A percentile compares a stretch with the other conserved stretches of the same genome.
These are phyloP conservation scores for Tulasnella sp. DNA, from an alignment of 768 basidiomycete genomes.

Conservation along the genomic window DNA sequence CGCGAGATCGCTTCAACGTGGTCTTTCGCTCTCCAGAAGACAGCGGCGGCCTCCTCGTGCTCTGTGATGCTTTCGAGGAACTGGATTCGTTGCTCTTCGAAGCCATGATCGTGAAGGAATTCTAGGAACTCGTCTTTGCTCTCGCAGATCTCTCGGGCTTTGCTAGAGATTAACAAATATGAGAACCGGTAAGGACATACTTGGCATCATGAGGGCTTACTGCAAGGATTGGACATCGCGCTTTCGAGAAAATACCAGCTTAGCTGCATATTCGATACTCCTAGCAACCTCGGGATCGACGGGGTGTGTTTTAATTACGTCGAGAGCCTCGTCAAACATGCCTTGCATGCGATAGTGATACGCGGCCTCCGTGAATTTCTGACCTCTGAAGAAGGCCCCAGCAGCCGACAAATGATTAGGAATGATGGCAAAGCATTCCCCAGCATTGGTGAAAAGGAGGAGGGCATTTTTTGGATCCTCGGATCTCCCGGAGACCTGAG, in stretches of 20 bases:
- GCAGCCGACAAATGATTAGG: neutral
- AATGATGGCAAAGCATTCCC: constrained; percentile 5
- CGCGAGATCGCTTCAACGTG: neutral
- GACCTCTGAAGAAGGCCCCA: neutral
- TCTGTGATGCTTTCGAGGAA: constrained; percentile 45
- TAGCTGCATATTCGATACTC: constrained; percentile 44
- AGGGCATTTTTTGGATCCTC: neutral
- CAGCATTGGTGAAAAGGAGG: constrained; percentile 5
- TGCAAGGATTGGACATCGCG: constrained; percentile 23
- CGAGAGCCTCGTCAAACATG: constrained; percentile 15
- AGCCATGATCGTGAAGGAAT: constrained; percentile 52
- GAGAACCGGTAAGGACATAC: constrained; percentile 33
- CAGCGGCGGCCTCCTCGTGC: constrained; percentile 49
- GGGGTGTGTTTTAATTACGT: constrained; percentile 31
- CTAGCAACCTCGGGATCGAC: constrained; percentile 37
- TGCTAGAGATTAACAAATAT: constrained; percentile 37
- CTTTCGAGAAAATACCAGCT: constrained; percentile 45
- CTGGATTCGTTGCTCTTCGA: constrained; percentile 48
- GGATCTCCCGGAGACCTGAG: neutral
- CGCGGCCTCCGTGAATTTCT: constrained; percentile 23
- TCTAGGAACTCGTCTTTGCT: constrained; percentile 50
- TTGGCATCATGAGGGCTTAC: constrained; percentile 29
- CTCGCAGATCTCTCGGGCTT: constrained; percentile 47
- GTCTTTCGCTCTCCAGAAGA: constrained; percentile 48
- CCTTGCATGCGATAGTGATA: constrained; percentile 14